Evolutionary conservation across 2,329 filamentous ascomycete species (phyloP), one percentile per base, ranked within the genome.

Genomic region (Colletotrichum kahawae): DNA sequence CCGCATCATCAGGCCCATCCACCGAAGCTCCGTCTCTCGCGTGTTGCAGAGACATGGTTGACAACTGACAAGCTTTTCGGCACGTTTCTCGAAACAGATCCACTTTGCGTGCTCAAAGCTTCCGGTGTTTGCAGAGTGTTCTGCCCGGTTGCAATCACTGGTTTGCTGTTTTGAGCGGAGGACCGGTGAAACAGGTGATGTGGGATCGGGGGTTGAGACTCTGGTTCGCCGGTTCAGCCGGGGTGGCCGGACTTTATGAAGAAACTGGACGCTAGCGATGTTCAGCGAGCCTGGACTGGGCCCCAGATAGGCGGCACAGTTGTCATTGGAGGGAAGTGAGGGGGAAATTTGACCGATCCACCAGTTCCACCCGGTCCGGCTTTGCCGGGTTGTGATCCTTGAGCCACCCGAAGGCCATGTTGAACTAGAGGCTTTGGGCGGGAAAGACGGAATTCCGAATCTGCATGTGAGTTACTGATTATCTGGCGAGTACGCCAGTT

Each of bases 171-270:
- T 48, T 73, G 48, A 63, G 69, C 56, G 56, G 29, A 48, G 18
- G 29, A 24, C 68, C 73, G 63, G 72, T 33, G 54, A 71, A 74
- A 64, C 27, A 59, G 60, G 54, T 74, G 43, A 51, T 21, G 43
- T 62, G 62, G 62, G 54, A 64, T 59, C 38, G 63, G 73, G 43
- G 12, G 29, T 7, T 56, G 69, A 62, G 29, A 62, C 18, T 63
- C 12, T 13, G 54, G 31, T 57, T 75, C 67, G 54, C 77, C 78
- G 69, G 76, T 67, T 71, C 43, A 43, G 64, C 76, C 67, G 65
- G 75, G 65, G 67, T 24, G 56, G 29, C 77, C 75, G 63, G 48
- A 21, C 27, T 67, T 71, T 67, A 60, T 62, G 69, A 72, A 18
- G 9, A 60, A 21, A 38, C 36, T 43, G 60, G n/a, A 43, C 63